Conservation (phyloP, 176 grass and related monocot genomes). For the Calamus simplicifolius region DNA sequence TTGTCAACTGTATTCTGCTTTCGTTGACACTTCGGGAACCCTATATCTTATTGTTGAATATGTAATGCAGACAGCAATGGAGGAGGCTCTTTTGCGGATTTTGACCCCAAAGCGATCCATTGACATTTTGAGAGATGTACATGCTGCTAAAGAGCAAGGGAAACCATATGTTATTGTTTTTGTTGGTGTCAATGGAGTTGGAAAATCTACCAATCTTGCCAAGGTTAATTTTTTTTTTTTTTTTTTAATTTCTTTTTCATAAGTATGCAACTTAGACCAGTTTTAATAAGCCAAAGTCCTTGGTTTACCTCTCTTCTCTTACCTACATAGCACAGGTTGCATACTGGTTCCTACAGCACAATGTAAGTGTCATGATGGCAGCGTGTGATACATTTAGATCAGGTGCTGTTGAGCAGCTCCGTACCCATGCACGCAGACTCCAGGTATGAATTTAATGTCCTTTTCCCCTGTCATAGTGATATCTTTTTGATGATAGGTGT, state of each 20-base stretch:
- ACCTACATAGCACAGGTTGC: slow-evolving; percentile 42
- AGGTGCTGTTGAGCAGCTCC: slow-evolving; percentile 59
- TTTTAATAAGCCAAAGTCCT: too few species aligned
- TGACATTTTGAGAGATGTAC: slow-evolving; percentile 87
- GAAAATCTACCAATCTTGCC: slow-evolving; percentile 77
- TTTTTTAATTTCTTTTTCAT: neutral
- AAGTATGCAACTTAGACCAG: too few species aligned
- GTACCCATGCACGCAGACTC: slow-evolving; percentile 52
- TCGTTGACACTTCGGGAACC: neutral
- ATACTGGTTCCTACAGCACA: slow-evolving; percentile 93
- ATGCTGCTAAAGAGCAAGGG: slow-evolving; percentile 87
- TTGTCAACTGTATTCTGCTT: neutral
- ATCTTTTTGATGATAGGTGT: too few species aligned
- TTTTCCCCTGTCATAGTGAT: too few species aligned
- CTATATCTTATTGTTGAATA: slow-evolving; percentile 2
- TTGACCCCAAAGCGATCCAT: slow-evolving; percentile 85
- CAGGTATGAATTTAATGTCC: slow-evolving; percentile 18
- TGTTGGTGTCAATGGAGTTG: slow-evolving; percentile 94
- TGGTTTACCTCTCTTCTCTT: too few species aligned
- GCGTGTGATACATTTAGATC: slow-evolving; percentile 89
- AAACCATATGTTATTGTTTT: slow-evolving; percentile 94
- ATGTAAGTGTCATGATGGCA: slow-evolving; percentile 81
- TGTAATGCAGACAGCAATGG: slow-evolving; percentile 73
- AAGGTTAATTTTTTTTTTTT: neutral
- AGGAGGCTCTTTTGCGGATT: slow-evolving; percentile 82